Percentiles rank a stretch among this genome's conserved stretches.
These are phyloP conservation scores for Pascua sp. DNA, from an alignment of 1,284 basidiomycete species.

Conservation along the genomic window DNA sequence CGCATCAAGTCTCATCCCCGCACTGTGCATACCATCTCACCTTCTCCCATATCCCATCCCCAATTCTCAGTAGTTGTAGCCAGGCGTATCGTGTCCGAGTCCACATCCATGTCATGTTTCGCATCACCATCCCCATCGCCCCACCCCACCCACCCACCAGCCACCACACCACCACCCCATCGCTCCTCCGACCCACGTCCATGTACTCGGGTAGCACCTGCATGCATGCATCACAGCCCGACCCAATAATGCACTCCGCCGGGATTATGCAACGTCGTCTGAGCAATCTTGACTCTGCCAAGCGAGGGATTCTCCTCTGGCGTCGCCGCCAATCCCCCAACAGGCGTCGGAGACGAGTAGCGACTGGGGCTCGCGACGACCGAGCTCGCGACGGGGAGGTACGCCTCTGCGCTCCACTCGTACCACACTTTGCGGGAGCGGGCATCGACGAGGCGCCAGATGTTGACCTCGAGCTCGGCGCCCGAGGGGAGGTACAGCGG, in stretches of 20 bases:
- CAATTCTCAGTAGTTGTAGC: background rate
- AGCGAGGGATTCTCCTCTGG: constrained; percentile 14
- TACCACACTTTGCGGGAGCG: constrained; percentile 79
- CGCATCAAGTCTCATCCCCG: background rate
- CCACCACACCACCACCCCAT: background rate
- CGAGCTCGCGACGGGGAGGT: constrained; percentile 57
- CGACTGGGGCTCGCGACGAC: constrained; percentile 4
- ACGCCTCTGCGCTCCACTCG: constrained; percentile 95
- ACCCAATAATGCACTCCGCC: constrained; percentile 89
- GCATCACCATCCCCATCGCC: constrained; percentile 8
- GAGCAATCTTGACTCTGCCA: constrained; percentile 75
- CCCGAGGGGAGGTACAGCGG: constrained; percentile 89
- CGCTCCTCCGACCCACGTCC: background rate
- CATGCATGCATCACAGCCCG: constrained; percentile 56
- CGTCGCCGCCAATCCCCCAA: constrained; percentile 7
- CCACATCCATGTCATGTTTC: background rate
- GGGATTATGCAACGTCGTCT: constrained; percentile 85
- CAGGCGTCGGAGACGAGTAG: background rate
- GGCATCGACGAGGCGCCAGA: constrained; percentile 89
- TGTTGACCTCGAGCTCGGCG: constrained; percentile 84
- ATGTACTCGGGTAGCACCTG: background rate
- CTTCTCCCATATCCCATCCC: background rate
- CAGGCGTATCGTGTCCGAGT: background rate
- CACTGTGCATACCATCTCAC: background rate
- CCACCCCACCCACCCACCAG: background rate